Base-by-base conservation (phyloP, 208 protist genomes). In the Angomonas ambiguus region DNA sequence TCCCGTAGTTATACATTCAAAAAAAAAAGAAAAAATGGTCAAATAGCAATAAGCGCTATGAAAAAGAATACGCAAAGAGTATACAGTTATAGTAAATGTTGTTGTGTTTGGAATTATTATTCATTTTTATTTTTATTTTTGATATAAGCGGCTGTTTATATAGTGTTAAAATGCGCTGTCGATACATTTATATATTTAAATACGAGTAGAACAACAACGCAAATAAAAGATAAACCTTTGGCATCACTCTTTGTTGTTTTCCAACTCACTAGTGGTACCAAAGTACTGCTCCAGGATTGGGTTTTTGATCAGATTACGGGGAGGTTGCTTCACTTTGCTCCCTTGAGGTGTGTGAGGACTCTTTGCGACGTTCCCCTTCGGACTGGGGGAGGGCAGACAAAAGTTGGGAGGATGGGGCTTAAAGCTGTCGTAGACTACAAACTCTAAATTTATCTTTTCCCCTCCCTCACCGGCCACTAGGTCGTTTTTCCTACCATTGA, bases 381-480 rank as follows among this genome's bases (percentile, higher is more conserved):
- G 58, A 28, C 22, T 38, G 13, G 6, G n/a, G 45, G 22, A 28
- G 24, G 4, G 49, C 18, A 0, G 53, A 32, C 27, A 35, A 58
- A 58, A 51, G 32, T 16, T 33, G 24, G 51, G 16, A 5, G 13
- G 5, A 3, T n/a, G 11, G 11, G 30, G 25, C 25, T 68, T 66
- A 53, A 77, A 80, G 56, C 59, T 69, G 38, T 93, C 80, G 71
- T 88, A 93, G 2, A 74, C 71, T 13, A 71, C 69, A 62, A 87
- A 91, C 33, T 90, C 80, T n/a, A 94, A 70, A n/a, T 75, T 48
- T 30, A 92, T 78, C 5, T 55, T 42, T n/a, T 70, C 62, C 41
- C 78, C 72, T 2, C 67, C 74, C 31, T 48, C n/a, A 27, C 69
- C 53, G 1, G 10, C 22, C 6, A 68, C n/a, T 5, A 72, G 33